Base-by-base conservation (phyloP, 2,329 filamentous ascomycete genomes). In the Peltaster fructicola region DNA sequence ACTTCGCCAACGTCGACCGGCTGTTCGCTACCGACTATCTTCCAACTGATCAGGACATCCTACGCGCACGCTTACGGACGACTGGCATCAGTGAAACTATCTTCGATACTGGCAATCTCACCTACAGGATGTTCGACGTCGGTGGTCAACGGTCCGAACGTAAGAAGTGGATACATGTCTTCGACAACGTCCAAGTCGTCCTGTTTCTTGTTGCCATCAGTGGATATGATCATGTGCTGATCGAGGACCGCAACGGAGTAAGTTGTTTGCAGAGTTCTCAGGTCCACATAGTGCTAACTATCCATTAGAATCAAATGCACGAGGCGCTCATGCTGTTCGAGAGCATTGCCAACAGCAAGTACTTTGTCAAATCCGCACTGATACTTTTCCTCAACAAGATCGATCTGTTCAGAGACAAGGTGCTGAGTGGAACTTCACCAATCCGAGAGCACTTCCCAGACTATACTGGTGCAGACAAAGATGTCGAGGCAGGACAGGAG, bases 81-180 rank as follows among this genome's bases (percentile, higher is more conserved):
- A 95, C 88, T 3, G 85, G 85, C 40, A 95, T 95, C 41, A 93
- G 80, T 24, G 85, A 95, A 53, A 92, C 84, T 3, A 68, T 85
- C 34, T 95, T 95, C 51, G 81, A 91, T 50, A 65, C 91, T 8
- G 82, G 82, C 32, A 75, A 85, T 44, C 66, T 93, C 41, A 91
- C 82, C 35, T 93, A 93, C 56, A 76, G 82, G 43, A 93, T 95
- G 82, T 91, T 91, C 52, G 82, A 92, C 44, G 82, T 91, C 22
- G 82, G 82, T 48, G 82, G 82, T 30, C 82, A 92, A 50, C 65
- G 82, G 41, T 91, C 82, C 14, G 82, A 92, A 54, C 75, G 82
- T 34, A 91, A 91, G 65, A 92, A 92, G 61, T 92, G 82, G 82
- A 91, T 92, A 35, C 82, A 92, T 51, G 88, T 82, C 47, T 92